phyloP scores from a whole-genome alignment of 1,284 basidiomycete genomes.

The Inonotus obliquus region DNA sequence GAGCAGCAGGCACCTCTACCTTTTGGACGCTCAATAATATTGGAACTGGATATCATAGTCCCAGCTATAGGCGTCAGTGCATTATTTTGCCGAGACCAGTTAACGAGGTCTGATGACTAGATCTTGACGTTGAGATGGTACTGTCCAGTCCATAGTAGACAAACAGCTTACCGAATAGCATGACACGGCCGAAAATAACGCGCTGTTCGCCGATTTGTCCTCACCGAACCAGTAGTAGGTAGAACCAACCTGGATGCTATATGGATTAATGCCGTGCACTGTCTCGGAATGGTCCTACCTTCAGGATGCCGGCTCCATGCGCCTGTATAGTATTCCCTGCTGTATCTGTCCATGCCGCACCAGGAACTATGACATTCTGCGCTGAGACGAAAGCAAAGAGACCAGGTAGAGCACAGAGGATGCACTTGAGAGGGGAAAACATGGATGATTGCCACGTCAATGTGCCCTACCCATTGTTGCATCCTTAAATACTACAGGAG shows the following conservation, averaged over 20 bases:
- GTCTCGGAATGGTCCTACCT: constrained; percentile 31
- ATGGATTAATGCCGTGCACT: background rate
- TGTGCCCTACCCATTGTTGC: no score
- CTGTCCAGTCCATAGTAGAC: background rate
- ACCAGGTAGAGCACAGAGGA: constrained; percentile 1
- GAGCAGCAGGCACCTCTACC: constrained; percentile 29
- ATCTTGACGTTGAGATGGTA: constrained; percentile 5
- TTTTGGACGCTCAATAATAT: constrained; percentile 62
- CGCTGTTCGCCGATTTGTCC: constrained; percentile 55
- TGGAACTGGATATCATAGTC: constrained; percentile 53
- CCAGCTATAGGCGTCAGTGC: constrained; percentile 48
- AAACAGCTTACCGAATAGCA: constrained; percentile 43
- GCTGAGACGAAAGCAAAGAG: constrained; percentile 4
- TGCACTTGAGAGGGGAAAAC: background rate
- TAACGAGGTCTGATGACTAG: constrained; percentile 49
- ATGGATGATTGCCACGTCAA: background rate
- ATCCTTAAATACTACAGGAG: background rate
- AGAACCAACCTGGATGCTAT: constrained; percentile 39
- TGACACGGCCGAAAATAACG: constrained; percentile 53
- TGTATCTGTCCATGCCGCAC: constrained; percentile 61
- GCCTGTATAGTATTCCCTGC: constrained; percentile 60
- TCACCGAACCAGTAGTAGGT: constrained; percentile 65
- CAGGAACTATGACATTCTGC: constrained; percentile 48
- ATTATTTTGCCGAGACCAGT: constrained; percentile 55
- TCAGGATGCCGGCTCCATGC: constrained; percentile 57